Conservation (phyloP, 306 rosid genomes). For the Boehmeria nivea region DNA sequence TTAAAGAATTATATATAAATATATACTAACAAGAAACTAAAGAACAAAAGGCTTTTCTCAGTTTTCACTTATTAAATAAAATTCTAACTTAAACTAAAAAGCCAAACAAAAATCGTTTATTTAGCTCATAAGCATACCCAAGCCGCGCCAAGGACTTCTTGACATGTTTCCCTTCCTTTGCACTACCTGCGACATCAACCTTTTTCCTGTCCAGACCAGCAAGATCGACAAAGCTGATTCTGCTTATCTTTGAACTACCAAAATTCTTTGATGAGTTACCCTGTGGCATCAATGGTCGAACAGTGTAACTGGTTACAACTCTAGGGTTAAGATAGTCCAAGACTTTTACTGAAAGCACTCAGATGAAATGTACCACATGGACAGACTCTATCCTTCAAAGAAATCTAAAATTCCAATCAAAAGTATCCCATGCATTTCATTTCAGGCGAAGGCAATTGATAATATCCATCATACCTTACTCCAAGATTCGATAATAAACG, state of each 20-base stretch:
- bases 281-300: conserved; percentile 32
- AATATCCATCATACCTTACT: conserved; percentile 67
- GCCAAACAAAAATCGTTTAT: not conserved
- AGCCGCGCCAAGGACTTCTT: conserved; percentile 85
- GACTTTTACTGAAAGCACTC: too few species aligned
- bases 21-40: too few species aligned
- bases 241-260: conserved; percentile 92
- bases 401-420: too few species aligned
- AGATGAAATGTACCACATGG: too few species aligned
- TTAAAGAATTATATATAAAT: not conserved
- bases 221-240: conserved; percentile 86
- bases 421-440: too few species aligned
- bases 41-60: too few species aligned
- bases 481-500: conserved; percentile 85
- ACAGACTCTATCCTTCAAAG: too few species aligned
- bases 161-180: conserved; percentile 57
- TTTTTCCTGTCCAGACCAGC: conserved; percentile 77
- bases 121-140: too few species aligned
- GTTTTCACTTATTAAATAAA: not conserved
- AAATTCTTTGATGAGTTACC: conserved; percentile 66
- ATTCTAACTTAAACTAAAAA: not conserved
- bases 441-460: too few species aligned
- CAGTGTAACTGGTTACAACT: too few species aligned
- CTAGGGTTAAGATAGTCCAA: too few species aligned
- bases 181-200: conserved; percentile 49